A percentile compares a stretch with the other conserved stretches of the same genome.
Evolutionary conservation across 108 stramenopile species (phyloP).

Genomic region (Conticribra weissflogii): DNA sequence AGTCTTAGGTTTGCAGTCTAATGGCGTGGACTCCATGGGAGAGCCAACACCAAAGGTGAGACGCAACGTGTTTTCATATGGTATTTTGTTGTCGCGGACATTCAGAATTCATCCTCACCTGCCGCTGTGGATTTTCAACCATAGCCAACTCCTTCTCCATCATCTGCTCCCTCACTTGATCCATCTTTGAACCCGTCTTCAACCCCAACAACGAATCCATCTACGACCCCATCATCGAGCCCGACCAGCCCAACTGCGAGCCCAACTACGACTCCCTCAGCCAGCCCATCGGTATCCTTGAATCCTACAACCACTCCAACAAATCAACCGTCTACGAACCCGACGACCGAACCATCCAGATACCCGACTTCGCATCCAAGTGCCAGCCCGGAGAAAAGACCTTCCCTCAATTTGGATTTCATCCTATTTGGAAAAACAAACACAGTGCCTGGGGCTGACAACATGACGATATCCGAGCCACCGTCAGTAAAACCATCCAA

Average conservation of each 20-base stretch:
- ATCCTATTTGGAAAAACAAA: neutral
- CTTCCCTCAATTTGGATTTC: neutral
- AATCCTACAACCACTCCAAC: neutral
- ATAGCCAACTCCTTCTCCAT: neutral
- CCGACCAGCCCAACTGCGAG: too few species aligned
- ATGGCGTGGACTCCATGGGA: neutral
- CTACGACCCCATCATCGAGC: too few species aligned
- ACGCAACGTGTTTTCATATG: neutral
- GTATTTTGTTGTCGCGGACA: neutral
- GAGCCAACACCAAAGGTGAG: neutral
- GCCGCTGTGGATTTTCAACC: neutral
- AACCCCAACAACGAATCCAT: too few species aligned
- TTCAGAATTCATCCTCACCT: neutral
- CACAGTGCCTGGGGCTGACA: too few species aligned
- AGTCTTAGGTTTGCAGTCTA: conserved; percentile 24
- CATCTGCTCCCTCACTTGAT: neutral
- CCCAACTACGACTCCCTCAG: too few species aligned
- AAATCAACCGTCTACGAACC: neutral
- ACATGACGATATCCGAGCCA: too few species aligned
- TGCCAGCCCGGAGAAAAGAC: neutral
- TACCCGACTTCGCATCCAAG: neutral
- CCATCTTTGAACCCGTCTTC: too few species aligned
- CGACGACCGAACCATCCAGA: neutral
- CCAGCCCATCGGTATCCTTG: neutral
- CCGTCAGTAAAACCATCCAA: neutral